Evolutionary conservation across 208 protist genomes (phyloP), one percentile per base, ranked within the genome.

Genomic region (Acanthamoeba sp.): DNA sequence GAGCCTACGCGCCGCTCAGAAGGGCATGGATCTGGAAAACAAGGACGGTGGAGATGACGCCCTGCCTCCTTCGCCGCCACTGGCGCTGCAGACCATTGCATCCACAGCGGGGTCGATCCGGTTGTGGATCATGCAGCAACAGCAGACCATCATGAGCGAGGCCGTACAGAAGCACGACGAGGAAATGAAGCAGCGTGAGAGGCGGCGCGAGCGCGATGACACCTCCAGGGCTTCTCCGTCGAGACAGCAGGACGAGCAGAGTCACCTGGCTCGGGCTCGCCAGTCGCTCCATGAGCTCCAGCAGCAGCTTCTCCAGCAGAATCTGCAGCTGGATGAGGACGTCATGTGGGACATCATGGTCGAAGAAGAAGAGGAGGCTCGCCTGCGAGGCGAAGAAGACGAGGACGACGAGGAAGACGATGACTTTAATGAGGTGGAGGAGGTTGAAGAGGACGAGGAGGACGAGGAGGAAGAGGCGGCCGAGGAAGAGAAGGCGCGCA

Each of bases 301-400:
- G 12, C 78, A 87, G 27, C 78, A 87, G 45, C 20, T 87, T 14
- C 34, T 40, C 9, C 78, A 62, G 45, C 78, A 87, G 29, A 57
- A 38, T 24, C 34, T 59, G 24, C n/a, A 87, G 45, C 45, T 87
- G 45, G 45, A 87, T 22, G 78, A 87, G 22, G 78, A 87, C 22
- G 78, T 59, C 78, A 87, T 87, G 78, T 87, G 78, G 78, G 78
- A 87, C 12, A 87, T 87, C 48, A 87, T 87, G 78, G 78, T 87
- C 3, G 78, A 87, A 27, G 78, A 87, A 27, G 78, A 87, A n/a
- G 78, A 87, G 24, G 78, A 87, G 24, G 78, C 40, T 27, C 78
- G 78, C 10, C 71, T 82, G 38, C 22, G 71, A 16, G 71, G 40
- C 20, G 71, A 82, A 29, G 36, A 82, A 3, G 71, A 82, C 16